Evolutionary conservation across 768 basidiomycete species (phyloP), one percentile per base, ranked within the genome.

Genomic region (Strobilomyces confusus): DNA sequence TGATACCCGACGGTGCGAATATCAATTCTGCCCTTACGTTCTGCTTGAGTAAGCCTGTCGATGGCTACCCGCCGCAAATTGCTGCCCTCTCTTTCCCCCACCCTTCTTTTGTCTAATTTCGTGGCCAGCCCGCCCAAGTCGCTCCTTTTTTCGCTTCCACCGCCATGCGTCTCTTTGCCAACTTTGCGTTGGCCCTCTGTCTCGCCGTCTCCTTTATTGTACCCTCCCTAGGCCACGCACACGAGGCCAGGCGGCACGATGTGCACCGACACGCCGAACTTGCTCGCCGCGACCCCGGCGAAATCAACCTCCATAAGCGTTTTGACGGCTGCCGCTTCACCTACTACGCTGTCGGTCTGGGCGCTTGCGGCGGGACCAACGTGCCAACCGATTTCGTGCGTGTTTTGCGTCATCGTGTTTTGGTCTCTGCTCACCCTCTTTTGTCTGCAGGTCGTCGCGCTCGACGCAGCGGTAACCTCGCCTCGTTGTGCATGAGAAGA

Each of bases 371-470:
- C 23, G 1, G 40, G 13, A 26, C 6, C 9, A 72, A 66, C 59
- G 32, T 30, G 12, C 58, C 63, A 9, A 36, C 23, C 9, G 77
- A 78, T 50, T 74, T 64, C 51, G 75, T 77, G 48, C 34, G 71
- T 59, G 19, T 13, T 33, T 9, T 30, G 46, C 23, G 20, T 32
- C 43, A 23, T 49, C 5, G 20, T 5, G 22, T 48, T 15, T n/a
- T 5, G 14, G 19, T 13, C 7, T 12, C 36, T 38, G 19, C 52
- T 64, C 37, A 63, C 45, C 23, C 34, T 45, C 11, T 23, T 34
- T 7, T 45, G 9, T 46, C 12, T 13, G 20, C 52, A 84, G 83
- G 77, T 83, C 55, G 83, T 86, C 36, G 82, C 82, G 2, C 63
- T 76, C 36, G 63, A 73, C 48, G 30, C 69, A 29, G 51, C 43